A percentile compares a stretch with the other conserved stretches of the same genome.
Conservation (phyloP, 1,284 basidiomycete species). For the Heterobasidion occidentale region DNA sequence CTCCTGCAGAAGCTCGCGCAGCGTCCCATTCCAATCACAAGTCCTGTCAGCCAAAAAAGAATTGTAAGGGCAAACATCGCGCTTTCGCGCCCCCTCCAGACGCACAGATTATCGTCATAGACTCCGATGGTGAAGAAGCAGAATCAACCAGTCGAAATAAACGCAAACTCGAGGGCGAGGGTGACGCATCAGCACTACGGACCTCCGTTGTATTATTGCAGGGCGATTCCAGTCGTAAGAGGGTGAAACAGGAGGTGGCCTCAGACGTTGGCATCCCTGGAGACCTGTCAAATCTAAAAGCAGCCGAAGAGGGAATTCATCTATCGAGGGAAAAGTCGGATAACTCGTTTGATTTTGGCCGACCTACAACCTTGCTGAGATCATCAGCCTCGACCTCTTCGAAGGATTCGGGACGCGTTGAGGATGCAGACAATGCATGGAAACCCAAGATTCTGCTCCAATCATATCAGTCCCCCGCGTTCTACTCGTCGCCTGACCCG, state of each 20-base stretch:
- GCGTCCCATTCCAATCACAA: too few species aligned
- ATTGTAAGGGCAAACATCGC: not conserved
- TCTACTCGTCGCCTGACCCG: not conserved
- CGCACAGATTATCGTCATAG: constrained; percentile 9
- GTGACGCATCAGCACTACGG: constrained; percentile 8
- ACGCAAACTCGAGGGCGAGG: constrained; percentile 5
- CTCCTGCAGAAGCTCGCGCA: too few species aligned
- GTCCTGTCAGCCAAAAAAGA: too few species aligned
- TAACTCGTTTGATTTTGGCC: not conserved
- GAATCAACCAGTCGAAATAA: not conserved
- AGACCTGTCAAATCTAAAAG: not conserved
- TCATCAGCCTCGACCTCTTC: not conserved
- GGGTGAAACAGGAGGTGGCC: constrained; percentile 1
- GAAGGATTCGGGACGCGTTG: not conserved
- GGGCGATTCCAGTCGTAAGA: not conserved
- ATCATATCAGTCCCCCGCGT: not conserved
- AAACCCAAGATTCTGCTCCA: not conserved
- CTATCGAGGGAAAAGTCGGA: not conserved
- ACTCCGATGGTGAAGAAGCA: constrained; percentile 8
- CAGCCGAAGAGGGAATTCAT: not conserved
- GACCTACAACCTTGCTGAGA: not conserved
- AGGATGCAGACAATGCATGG: too few species aligned
- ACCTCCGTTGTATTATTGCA: not conserved
- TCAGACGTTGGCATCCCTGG: not conserved
- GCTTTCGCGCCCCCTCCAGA: not conserved